phyloP scores from a whole-genome alignment of 1,284 basidiomycete genomes.

The Macrocystidia cucumis region DNA sequence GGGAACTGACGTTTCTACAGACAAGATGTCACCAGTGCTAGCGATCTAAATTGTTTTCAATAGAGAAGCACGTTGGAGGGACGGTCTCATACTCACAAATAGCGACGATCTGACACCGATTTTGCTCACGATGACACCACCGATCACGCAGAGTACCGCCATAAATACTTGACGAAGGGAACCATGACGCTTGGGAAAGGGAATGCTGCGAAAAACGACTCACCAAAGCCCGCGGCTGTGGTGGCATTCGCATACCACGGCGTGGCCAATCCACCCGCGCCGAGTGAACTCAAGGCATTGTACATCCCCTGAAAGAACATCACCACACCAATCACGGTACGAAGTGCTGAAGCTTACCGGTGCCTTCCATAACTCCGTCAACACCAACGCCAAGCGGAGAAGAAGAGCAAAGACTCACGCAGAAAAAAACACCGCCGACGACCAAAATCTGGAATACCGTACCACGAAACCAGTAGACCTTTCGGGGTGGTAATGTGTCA shows the following conservation, averaged over 20 bases:
- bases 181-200: background rate
- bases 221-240: conserved; percentile 23
- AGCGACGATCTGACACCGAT: conserved; percentile 21
- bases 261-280: conserved; percentile 25
- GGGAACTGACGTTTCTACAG: too few species aligned
- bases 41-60: conserved; percentile 15
- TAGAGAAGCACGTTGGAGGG: background rate
- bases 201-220: too few species aligned
- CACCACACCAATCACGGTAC: too few species aligned
- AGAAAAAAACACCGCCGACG: conserved; percentile 24
- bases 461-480: conserved; percentile 20
- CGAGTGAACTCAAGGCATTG: conserved; percentile 21
- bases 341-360: background rate
- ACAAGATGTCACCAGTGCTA: conserved; percentile 25
- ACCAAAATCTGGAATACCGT: conserved; percentile 24
- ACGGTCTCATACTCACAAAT: too few species aligned
- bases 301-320: conserved; percentile 20
- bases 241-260: conserved; percentile 24
- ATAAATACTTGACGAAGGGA: conserved; percentile 17
- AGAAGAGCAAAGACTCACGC: conserved; percentile 13
- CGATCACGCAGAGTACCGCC: conserved; percentile 22
- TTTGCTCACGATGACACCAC: conserved; percentile 24
- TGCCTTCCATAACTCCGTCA: background rate
- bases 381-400: conserved; percentile 12
- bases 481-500: too few species aligned